A percentile compares a stretch with the other conserved stretches of the same genome.
These are phyloP conservation scores for Schoenoplectus tabernaemontani DNA, from an alignment of 202 grass and related monocot species.

Conservation along the genomic window DNA sequence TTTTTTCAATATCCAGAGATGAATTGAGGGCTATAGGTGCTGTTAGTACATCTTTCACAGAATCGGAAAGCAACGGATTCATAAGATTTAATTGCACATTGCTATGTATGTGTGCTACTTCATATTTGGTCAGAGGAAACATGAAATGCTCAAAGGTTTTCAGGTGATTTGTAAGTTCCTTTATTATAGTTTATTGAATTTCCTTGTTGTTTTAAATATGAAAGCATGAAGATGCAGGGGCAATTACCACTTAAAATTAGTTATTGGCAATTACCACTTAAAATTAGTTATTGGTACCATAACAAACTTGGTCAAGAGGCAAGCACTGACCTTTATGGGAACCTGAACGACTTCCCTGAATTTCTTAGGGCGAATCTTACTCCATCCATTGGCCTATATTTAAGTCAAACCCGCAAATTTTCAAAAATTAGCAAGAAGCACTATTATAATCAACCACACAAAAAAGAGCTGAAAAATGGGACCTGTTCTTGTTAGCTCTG, in stretches of 20 bases:
- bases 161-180: not conserved
- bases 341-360: constrained; percentile 74
- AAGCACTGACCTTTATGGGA: constrained; percentile 64
- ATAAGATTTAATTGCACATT: not conserved
- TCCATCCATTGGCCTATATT: constrained; percentile 78
- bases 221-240: not conserved
- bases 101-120: not conserved
- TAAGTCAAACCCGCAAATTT: constrained; percentile 2
- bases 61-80: not conserved
- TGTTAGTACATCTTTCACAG: not conserved
- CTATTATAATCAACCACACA: not conserved
- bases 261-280: too few relatives aligned
- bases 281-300: not conserved
- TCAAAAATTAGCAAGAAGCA: not conserved
- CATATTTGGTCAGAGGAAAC: not conserved
- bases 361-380: constrained; percentile 51
- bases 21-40: not conserved
- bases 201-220: not conserved
- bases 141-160: not conserved
- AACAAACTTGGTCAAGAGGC: not conserved
- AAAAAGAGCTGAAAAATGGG: not conserved
- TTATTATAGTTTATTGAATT: not conserved
- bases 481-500: constrained; percentile 89
- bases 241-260: not conserved
- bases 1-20: not conserved